These are phyloP conservation scores for Phascolomyces articulosus DNA, from an alignment of 371 early-diverging fungal species.

Conservation along the genomic window DNA sequence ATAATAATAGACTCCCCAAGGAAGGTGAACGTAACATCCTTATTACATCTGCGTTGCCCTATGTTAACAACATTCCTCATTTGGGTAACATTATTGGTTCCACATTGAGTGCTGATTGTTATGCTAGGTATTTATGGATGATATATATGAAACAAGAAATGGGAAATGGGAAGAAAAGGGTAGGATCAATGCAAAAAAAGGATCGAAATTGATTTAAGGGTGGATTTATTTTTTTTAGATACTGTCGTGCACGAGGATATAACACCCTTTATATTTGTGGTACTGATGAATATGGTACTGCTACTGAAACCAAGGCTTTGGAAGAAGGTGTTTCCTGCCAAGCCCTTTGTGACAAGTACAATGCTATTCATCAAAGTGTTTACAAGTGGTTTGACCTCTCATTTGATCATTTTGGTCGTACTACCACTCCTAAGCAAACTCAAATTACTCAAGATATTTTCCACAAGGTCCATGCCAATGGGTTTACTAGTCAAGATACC, in stretches of 20 bases:
- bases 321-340: conserved; percentile 90
- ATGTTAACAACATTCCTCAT: conserved; percentile 99
- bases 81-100: conserved; percentile 99
- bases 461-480: conserved; percentile 77
- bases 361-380: conserved; percentile 84
- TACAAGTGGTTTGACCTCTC: conserved; percentile 98
- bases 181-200: neutral
- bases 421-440: conserved; percentile 91
- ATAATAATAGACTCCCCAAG: conserved; percentile 58
- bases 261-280: conserved; percentile 97
- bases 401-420: conserved; percentile 98
- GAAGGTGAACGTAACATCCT: conserved; percentile 84
- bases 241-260: conserved; percentile 89
- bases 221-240: conserved; percentile 48
- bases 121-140: conserved; percentile 67
- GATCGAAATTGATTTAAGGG: neutral
- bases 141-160: neutral
- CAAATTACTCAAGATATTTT: conserved; percentile 96
- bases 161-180: neutral
- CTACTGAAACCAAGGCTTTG: conserved; percentile 99
- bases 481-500: conserved; percentile 74
- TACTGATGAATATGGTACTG: conserved; percentile 99
- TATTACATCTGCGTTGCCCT: conserved; percentile 99
- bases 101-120: conserved; percentile 98
- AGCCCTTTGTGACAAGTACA: conserved; percentile 97